Base-by-base conservation (phyloP, 75 land plant species). In the Picea sitchensis region DNA sequence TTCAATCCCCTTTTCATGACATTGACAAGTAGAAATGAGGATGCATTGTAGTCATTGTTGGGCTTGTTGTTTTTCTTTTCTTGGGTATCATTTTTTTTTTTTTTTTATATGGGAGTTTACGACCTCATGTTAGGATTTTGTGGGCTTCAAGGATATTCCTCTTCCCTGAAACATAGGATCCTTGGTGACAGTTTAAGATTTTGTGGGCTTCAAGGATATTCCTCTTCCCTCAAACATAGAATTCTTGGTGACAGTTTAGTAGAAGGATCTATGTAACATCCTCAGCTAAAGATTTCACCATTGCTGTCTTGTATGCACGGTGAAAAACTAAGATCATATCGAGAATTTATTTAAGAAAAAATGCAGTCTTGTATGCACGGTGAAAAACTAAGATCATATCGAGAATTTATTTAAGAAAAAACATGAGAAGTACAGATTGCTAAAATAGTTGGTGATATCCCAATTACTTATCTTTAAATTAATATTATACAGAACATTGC, bases 81-180 rank as follows among this genome's bases (percentile, higher is more conserved):
- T 51, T 9, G 56, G 56, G 56, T 9, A 51, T 41, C 65, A 76
- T 26, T 65, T 62, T 54, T 31, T 21, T 62, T 54, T 31, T 21
- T 47, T 36, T 36, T 71, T 41, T 67, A 0, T 32, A 18, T 36
- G 73, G 51, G 15, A 14, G 23, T 11, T 68, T 31, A 12, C 2
- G 76, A 31, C 1, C 26, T 79, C 79, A 76, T 6, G 30, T 17
- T 47, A 8, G 65, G 21, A 76, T 56, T 32, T 57, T 15, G 63
- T 31, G 77, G 77, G 59, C 63, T 76, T 21, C 61, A 59, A 57
- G 77, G 36, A 36, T 64, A 14, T 31, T 65, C 32, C 32, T 65
- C 17, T 14, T 5, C 14, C 34, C 8, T 14, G 68, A 65, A 31
- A 31, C 14, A 9, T 9, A 30, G 68, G 2, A 12, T 31, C 32